Evolutionary conservation across 371 early-diverging fungal genomes (phyloP).

Genomic region (Syncephalis fuscata): DNA sequence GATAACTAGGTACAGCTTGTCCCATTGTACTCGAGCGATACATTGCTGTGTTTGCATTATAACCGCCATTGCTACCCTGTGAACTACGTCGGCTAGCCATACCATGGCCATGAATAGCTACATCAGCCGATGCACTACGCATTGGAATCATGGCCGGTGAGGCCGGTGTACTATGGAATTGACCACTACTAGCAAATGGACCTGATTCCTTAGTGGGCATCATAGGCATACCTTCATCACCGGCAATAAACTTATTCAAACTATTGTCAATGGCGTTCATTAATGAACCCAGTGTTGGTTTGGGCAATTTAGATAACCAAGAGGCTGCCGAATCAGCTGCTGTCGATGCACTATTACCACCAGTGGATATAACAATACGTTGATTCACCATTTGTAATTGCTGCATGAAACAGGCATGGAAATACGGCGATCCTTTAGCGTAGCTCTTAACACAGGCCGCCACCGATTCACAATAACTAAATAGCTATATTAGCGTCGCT

Average conservation of each 20-base stretch:
- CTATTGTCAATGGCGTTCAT: slow-evolving; percentile 52
- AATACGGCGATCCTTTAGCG: slow-evolving; percentile 55
- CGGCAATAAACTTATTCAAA: slow-evolving; percentile 51
- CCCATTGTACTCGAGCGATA: slow-evolving; percentile 3
- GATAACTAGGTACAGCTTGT: not conserved
- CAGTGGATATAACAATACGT: slow-evolving; percentile 19
- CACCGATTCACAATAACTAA: slow-evolving; percentile 54
- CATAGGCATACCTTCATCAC: slow-evolving; percentile 22
- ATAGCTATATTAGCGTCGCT: too few species aligned
- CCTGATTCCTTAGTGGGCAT: not conserved
- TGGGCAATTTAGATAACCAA: slow-evolving; percentile 27
- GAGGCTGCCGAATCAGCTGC: slow-evolving; percentile 3
- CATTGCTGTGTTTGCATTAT: slow-evolving; percentile 2
- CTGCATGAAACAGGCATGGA: slow-evolving; percentile 45
- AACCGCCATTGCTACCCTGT: not conserved
- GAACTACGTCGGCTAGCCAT: slow-evolving; percentile 2
- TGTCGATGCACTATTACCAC: too few species aligned
- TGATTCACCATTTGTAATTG: slow-evolving; percentile 32
- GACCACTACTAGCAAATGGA: slow-evolving; percentile 7
- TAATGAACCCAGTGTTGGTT: slow-evolving; percentile 39
- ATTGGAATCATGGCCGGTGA: slow-evolving; percentile 1
- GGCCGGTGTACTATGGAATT: slow-evolving; percentile 3
- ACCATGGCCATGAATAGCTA: not conserved
- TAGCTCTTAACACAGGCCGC: slow-evolving; percentile 50
- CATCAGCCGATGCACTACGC: slow-evolving; percentile 4